Evolutionary conservation across 1,284 basidiomycete genomes (phyloP), one percentile per base, ranked within the genome.

Genomic region (Microbotryum violaceum): DNA sequence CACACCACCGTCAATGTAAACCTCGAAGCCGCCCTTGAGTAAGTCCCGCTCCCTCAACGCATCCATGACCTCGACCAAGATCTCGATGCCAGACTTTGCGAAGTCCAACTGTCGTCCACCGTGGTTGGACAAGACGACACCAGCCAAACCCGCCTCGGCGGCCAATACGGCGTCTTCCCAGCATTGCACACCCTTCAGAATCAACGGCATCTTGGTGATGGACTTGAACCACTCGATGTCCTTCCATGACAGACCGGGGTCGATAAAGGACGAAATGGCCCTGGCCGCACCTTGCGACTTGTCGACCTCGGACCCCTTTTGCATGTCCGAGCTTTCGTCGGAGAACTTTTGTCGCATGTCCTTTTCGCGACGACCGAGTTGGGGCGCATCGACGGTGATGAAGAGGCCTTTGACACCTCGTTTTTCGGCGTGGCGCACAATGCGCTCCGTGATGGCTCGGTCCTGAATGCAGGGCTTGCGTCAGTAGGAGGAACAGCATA

Each of bases 281-380:
- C 91, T 80, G 2, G 93, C 92, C 5, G 91, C 93, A 53, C 92
- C 92, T 74, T 94, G 89, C 47, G 87, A 86, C 50, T 89, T 82
- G 72, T 93, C 86, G 79, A 75, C 85, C 61, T 33, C 33, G 42
- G 54, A 46, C 53, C 65, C 54, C 20, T 65, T 57, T 61, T 75
- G 73, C 4, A 74, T 74, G 45, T 71, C 66, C 25, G 71, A 71
- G 2, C 74, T 73, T 9, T 67, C 85, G 9, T 87, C 91, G 49
- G 91, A 91, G 68, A 96, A 96, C 74, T 92, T 94, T 82, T 88
- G 88, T 47, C 93, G 81, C 93, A 97, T 97, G 73, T 97, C 92
- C 84, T 88, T 70, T 54, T 53, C 66, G 42, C n/a, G 56, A 51
- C 50, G 60, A 9, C 92, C 91, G 21, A 96, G 83, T 71, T 93